phyloP scores from a whole-genome alignment of 176 grass and related monocot species.

The Zoysia japonica region DNA sequence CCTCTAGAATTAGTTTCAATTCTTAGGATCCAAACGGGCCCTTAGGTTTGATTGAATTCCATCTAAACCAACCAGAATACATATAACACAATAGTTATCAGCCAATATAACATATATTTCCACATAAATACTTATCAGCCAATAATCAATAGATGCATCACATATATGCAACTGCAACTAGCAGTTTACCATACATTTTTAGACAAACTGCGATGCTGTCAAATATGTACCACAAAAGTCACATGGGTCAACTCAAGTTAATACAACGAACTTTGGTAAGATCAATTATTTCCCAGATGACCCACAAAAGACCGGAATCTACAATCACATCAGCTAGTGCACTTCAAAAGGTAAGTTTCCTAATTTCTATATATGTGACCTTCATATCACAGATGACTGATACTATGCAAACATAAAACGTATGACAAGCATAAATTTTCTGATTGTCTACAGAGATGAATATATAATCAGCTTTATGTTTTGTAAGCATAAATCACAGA shows the following conservation, averaged over 20 bases:
- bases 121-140: background rate
- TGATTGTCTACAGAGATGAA: background rate
- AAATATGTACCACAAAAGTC: background rate
- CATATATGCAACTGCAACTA: background rate
- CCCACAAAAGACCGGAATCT: background rate
- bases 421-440: no score
- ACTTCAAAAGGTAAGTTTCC: background rate
- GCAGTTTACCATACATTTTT: background rate
- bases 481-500: background rate
- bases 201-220: background rate
- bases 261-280: background rate
- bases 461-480: background rate
- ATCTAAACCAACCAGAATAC: background rate
- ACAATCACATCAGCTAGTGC: background rate
- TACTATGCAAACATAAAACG: background rate
- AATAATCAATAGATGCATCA: slow-evolving; percentile 1
- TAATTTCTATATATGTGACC: background rate
- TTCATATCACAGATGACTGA: background rate
- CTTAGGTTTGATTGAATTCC: background rate
- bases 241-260: background rate
- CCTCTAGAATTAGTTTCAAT: no score
- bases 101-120: background rate
- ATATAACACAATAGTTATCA: background rate
- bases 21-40: no score
- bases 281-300: background rate